A percentile compares a stretch with the other conserved stretches of the same genome.
phyloP scores from a whole-genome alignment of 2,329 filamentous ascomycete species.

The Pseudopithomyces chartarum region DNA sequence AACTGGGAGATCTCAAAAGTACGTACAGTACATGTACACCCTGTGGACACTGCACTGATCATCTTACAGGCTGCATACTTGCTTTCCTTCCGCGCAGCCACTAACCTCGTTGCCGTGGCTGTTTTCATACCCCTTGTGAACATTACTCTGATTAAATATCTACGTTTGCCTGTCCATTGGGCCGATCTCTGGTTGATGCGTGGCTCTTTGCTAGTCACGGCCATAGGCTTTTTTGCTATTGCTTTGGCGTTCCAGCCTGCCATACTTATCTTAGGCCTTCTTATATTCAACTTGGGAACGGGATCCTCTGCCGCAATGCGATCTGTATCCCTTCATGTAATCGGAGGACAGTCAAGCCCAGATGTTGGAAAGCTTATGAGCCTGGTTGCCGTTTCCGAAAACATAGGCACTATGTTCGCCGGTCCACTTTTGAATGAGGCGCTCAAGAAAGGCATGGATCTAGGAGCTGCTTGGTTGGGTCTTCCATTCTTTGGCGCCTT shows the following conservation, averaged over 20 bases:
- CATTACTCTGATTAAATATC: conserved; percentile 42
- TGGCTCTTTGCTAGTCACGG: conserved; percentile 50
- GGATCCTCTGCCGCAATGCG: conserved; percentile 55
- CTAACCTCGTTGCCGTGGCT: conserved; percentile 55
- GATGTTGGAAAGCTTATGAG: conserved; percentile 56
- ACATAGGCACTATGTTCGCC: conserved; percentile 53
- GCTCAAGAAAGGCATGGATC: conserved; percentile 53
- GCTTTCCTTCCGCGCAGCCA: conserved; percentile 53
- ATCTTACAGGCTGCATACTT: conserved; percentile 42
- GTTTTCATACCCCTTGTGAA: conserved; percentile 52
- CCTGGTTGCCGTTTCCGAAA: conserved; percentile 55
- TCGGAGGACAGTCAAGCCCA: conserved; percentile 49
- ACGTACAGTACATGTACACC: neutral
- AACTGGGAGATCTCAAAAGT: conserved; percentile 52
- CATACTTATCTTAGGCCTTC: conserved; percentile 50
- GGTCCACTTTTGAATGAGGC: conserved; percentile 53
- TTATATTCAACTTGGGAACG: conserved; percentile 55
- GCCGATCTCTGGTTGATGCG: conserved; percentile 55
- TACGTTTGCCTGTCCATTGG: conserved; percentile 43
- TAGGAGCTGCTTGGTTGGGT: conserved; percentile 55
- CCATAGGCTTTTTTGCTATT: conserved; percentile 52
- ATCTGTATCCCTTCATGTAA: conserved; percentile 54
- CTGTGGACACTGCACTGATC: conserved; percentile 34
- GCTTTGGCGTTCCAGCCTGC: conserved; percentile 51
- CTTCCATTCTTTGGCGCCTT: conserved; percentile 47